Conservation (phyloP, 345 rosid genomes). For the Linum usitatissimum region DNA sequence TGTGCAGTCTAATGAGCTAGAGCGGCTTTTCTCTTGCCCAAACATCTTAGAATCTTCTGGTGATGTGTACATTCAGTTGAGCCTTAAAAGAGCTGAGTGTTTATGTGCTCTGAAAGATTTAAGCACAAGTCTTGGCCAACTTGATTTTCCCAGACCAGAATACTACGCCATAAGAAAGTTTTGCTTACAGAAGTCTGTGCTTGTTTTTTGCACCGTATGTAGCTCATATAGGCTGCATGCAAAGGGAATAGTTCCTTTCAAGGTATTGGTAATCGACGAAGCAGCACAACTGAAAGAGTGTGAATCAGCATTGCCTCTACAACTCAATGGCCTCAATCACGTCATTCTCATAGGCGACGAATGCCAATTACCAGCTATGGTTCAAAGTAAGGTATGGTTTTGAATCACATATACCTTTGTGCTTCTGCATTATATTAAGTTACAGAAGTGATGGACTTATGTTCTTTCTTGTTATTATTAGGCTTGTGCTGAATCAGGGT, state of each 20-base stretch:
- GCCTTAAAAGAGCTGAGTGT: conserved; percentile 19
- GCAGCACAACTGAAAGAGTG: conserved; percentile 56
- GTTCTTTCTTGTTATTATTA: conserved; percentile 3
- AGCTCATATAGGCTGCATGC: conserved; percentile 25
- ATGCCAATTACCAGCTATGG: conserved; percentile 41
- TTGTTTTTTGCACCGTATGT: conserved; percentile 37
- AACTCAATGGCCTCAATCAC: conserved; percentile 29
- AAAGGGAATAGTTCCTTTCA: conserved; percentile 12
- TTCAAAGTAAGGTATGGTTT: conserved; percentile 31
- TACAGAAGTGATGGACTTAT: background rate
- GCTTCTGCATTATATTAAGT: background rate
- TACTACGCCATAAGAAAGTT: conserved; percentile 15
- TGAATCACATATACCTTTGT: background rate
- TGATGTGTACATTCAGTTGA: background rate
- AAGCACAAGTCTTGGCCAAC: conserved; percentile 7
- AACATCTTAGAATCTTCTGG: background rate
- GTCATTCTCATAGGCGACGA: conserved; percentile 44
- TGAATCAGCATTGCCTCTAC: conserved; percentile 44
- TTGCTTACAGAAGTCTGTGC: conserved; percentile 25
- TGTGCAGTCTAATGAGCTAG: conserved; percentile 18
- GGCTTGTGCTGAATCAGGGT: conserved; percentile 28
- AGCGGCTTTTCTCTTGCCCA: conserved; percentile 16
- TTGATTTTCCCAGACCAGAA: conserved; percentile 18
- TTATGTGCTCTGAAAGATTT: conserved; percentile 14
- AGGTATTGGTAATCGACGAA: conserved; percentile 45